Evolutionary conservation across 768 basidiomycete species (phyloP).

Genomic region (Suillus subaureus): DNA sequence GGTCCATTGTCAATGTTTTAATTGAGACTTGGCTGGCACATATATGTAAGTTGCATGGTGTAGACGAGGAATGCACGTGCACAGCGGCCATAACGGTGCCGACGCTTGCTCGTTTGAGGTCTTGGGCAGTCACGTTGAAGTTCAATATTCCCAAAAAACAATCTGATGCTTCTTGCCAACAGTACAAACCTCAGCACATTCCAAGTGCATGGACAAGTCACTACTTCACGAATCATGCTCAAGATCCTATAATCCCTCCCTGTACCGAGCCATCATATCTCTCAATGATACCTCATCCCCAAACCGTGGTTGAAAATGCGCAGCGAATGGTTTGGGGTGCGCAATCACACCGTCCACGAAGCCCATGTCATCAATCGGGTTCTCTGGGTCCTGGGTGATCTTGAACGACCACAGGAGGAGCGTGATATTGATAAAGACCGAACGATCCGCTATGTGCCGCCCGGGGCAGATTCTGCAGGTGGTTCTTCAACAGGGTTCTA

Average conservation of each 20-base stretch:
- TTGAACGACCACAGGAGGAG: constrained; percentile 67
- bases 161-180: too few species aligned
- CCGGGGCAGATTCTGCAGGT: constrained; percentile 59
- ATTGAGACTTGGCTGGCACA: too few species aligned
- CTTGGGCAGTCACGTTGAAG: too few species aligned
- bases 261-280: constrained; percentile 22
- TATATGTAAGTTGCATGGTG: too few species aligned
- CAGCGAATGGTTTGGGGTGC: constrained; percentile 65
- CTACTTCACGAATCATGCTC: background rate
- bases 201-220: too few species aligned
- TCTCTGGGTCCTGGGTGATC: constrained; percentile 49
- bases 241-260: constrained; percentile 17
- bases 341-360: constrained; percentile 67
- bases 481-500: background rate
- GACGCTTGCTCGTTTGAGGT: too few species aligned
- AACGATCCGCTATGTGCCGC: constrained; percentile 60
- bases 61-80: too few species aligned
- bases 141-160: too few species aligned
- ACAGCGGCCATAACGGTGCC: too few species aligned
- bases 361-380: constrained; percentile 60
- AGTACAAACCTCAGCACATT: too few species aligned
- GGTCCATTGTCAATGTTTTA: too few species aligned
- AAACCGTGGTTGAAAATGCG: constrained; percentile 52
- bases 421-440: constrained; percentile 66
- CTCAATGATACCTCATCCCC: constrained; percentile 25